Base-by-base conservation (phyloP, 352 stramenopile species). In the Nothophytophthora sp. region DNA sequence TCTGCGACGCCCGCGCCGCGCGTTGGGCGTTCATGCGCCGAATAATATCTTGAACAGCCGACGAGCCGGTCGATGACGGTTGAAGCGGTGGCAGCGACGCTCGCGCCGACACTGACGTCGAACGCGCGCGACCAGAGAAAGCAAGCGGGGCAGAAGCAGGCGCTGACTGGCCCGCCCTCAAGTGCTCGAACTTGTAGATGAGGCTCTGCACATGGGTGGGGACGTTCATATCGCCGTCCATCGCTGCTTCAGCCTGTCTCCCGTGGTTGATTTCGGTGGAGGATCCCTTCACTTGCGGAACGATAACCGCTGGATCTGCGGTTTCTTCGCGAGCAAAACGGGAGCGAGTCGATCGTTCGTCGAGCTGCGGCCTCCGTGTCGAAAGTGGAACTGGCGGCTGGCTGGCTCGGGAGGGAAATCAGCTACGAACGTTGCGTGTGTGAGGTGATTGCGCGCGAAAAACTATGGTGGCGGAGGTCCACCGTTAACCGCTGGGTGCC, bases 131-230 rank as follows among this genome's bases (percentile, higher is more conserved):
- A n/a, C n/a, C n/a, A n/a, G n/a, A n/a, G n/a, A n/a, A n/a, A n/a
- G n/a, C n/a, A n/a, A n/a, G n/a, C n/a, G n/a, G n/a, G 19, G 56
- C 45, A 19, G 25, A 39, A 13, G 50, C 12, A 3, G 40, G n/a
- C 12, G n/a, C 23, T 2, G 20, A 39, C 16, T 61, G 60, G 30
- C 22, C 45, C 35, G 50, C 50, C 15, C 50, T 50, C 54, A 76
- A 62, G 24, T 56, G 47, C 44, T 76, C 67, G 34, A 76, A 76
- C 45, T 46, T 42, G 35, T 70, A 30, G 36, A 76, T 73, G 15
- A 73, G 63, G n/a, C 41, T 60, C 50, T 70, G 50, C 30, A 73
- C 67, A 12, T 47, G 22, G 39, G 39, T 25, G 18, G 39, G 24
- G n/a, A 16, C 27, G 15, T 13, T 61, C 28, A 20, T 45, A 27